A percentile compares a stretch with the other conserved stretches of the same genome.
These are phyloP conservation scores for Epichloe aotearoae DNA, from an alignment of 2,329 filamentous ascomycete species.

Conservation along the genomic window DNA sequence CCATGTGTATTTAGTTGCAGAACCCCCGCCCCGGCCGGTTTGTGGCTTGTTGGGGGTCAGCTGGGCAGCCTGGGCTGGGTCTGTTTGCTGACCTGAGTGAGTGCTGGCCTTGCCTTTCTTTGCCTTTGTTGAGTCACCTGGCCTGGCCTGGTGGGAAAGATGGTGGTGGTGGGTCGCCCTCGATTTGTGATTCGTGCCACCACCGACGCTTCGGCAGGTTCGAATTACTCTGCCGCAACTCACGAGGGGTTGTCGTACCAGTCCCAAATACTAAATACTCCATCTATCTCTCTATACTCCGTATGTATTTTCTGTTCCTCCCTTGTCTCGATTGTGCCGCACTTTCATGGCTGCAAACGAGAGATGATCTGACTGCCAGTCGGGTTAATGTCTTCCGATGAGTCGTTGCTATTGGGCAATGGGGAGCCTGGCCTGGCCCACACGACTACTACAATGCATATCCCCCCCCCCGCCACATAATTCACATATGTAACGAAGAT, in stretches of 20 bases:
- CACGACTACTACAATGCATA: background rate
- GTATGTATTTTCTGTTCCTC: background rate
- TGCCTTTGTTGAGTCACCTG: background rate
- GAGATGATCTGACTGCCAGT: background rate
- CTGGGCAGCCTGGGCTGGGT: constrained; percentile 5
- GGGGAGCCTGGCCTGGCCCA: no score
- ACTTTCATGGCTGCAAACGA: background rate
- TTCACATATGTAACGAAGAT: no score
- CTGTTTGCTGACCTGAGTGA: constrained; percentile 1
- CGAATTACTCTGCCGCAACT: no score
- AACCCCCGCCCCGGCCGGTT: constrained; percentile 6
- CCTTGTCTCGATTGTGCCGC: background rate
- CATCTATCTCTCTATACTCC: background rate
- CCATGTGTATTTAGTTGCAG: background rate
- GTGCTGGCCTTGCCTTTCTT: background rate
- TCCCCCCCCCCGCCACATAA: no score
- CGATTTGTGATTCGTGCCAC: no score
- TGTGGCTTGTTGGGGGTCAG: constrained; percentile 9
- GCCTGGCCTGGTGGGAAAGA: no score
- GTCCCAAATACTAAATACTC: background rate
- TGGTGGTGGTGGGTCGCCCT: no score
- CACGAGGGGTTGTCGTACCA: no score
- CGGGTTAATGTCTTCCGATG: background rate
- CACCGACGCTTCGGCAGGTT: no score
- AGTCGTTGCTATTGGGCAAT: background rate